Base-by-base conservation (phyloP, 2,329 filamentous ascomycete genomes). In the Cadophora sp. region DNA sequence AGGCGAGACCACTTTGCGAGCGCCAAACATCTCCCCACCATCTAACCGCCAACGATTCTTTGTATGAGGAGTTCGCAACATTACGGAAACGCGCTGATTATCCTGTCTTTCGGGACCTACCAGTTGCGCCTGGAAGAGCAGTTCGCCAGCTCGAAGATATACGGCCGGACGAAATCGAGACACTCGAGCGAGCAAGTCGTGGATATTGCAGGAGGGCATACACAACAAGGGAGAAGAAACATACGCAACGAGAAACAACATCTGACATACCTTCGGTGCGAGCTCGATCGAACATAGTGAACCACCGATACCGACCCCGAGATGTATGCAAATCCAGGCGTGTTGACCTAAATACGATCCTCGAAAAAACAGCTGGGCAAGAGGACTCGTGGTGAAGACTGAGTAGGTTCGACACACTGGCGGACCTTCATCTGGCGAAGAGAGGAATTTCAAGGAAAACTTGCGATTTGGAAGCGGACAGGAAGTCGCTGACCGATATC, bases 81-180 rank as follows among this genome's bases (percentile, higher is more conserved):
- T 43, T 16, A 64, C 50, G 31, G 62, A 29, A 43, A 46, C 50
- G 24, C 51, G 50, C 50, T 55, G 62, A 64, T 26, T n/a, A 27
- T 50, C 31, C 11, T 29, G 37, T 24, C 3, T 53, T 6, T n/a
- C 46, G 51, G n/a, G 14, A 51, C 50, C 31, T 40, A 12, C 61
- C 61, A 63, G 40, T 63, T 63, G 61, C 24, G 61, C 48, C n/a
- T n/a, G 51, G 14, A 55, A 31, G n/a, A n/a, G n/a, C n/a, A n/a
- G 51, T n/a, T 55, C 14, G 16, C 51, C 51, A 55, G 51, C 14
- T 31, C 27, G 26, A 55, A 55, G 3, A 19, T 3, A 19, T n/a
- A 27, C 51, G 14, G 51, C 51, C 27, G 27, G 51, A 55, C 51
- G 11, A 29, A 24, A 51, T n/a, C 50, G 50, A 43, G 40, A 43